Evolutionary conservation across 148 eudicot genomes (phyloP).

Genomic region (Fagopyrum tataricum): DNA sequence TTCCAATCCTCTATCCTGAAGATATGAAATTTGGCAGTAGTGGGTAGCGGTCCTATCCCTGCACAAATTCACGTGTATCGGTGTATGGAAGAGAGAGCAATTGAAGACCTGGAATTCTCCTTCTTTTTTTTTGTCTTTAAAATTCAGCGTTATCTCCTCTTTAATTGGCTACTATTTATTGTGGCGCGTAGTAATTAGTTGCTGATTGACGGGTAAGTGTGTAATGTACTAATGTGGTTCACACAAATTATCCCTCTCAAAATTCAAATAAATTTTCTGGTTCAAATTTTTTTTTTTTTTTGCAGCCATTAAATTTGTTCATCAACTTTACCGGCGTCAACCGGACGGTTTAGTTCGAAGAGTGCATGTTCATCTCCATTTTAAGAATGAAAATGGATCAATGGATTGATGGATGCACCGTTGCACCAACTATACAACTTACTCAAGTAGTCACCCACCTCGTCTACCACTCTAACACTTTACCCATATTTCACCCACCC

Average conservation of each 20-base stretch:
- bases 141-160: neutral
- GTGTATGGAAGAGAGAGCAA: neutral
- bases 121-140: neutral
- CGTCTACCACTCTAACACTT: no score
- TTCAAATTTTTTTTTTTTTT: neutral
- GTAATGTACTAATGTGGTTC: neutral
- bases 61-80: slow-evolving; percentile 3
- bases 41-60: slow-evolving; percentile 6
- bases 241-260: neutral
- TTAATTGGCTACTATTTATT: neutral
- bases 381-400: no score
- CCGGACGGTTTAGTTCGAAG: no score
- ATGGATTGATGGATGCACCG: no score
- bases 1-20: neutral
- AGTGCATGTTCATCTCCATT: no score
- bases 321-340: no score
- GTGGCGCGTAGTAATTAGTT: neutral
- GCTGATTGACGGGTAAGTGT: no score
- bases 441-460: no score
- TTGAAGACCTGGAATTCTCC: neutral
- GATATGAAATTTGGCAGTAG: neutral
- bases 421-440: no score
- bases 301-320: neutral
- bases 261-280: neutral
- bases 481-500: no score